A percentile compares a stretch with the other conserved stretches of the same genome.
Evolutionary conservation across 2,329 filamentous ascomycete genomes (phyloP).

Genomic region (Colletotrichum musicola): DNA sequence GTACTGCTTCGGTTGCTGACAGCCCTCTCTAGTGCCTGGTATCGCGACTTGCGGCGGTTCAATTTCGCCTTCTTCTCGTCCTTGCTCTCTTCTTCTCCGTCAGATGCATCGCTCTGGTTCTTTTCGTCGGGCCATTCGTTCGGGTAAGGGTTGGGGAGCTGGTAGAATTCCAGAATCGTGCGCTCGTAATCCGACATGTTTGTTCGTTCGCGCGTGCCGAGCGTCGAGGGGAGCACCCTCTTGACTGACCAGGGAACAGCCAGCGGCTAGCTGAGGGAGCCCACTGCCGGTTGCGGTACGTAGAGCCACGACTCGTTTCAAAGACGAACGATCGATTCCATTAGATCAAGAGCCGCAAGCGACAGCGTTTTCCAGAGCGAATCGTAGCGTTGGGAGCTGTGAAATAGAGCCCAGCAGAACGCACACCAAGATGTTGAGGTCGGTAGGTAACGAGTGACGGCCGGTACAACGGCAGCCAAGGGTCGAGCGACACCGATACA

Average conservation of each 20-base stretch:
- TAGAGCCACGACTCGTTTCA: conserved; percentile 18
- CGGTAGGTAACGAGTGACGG: not conserved
- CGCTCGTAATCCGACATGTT: conserved; percentile 74
- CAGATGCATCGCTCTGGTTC: conserved; percentile 77
- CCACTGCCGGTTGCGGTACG: conserved; percentile 4
- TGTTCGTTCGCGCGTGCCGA: not conserved
- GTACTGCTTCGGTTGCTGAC: conserved; percentile 76
- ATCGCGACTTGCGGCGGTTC: conserved; percentile 79
- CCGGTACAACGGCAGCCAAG: not conserved
- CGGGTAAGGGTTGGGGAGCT: conserved; percentile 82
- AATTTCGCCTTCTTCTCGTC: conserved; percentile 59
- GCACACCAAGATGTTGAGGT: conserved; percentile 2
- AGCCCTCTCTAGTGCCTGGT: conserved; percentile 84
- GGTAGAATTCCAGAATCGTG: conserved; percentile 89
- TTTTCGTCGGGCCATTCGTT: conserved; percentile 88
- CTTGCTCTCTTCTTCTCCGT: conserved; percentile 70
- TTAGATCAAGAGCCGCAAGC: conserved; percentile 9
- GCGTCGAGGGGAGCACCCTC: too few species aligned
- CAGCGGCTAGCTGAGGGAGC: conserved; percentile 14
- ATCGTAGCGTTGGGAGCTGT: not conserved
- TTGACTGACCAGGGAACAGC: not conserved
- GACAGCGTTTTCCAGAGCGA: conserved; percentile 1
- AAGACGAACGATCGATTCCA: conserved; percentile 4
- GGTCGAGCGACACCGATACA: conserved; percentile 6
- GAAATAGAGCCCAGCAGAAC: not conserved